Base-by-base conservation (phyloP, 1,139 yeast species). In the Scheffersomyces illinoinensis region DNA sequence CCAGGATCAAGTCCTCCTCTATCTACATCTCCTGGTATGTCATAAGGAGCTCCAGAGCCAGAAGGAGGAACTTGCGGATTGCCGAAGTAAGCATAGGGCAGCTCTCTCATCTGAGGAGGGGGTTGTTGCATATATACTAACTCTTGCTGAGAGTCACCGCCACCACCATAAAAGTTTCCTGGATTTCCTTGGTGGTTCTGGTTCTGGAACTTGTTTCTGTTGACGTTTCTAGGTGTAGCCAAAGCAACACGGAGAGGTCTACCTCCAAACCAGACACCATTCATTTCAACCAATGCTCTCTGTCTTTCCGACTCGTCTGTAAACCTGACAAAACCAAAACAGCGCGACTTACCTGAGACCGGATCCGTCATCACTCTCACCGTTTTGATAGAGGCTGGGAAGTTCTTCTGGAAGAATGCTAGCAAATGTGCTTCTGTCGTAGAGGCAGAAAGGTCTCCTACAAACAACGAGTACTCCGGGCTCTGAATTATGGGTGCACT, bases 331-430 rank as follows among this genome's bases (percentile, higher is more conserved):
- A 89, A 89, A 0, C 95, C 95, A 72, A 88, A 89, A 61, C 93
- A 90, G 67, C 91, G 82, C 8, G 90, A 84, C 57, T 88, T 86
- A 4, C 93, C 92, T 5, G 91, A 85, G 17, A 83, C 76, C 49
- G 89, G 91, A 70, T 89, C 93, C n/a, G 90, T 84, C 87, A 89
- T 88, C 23, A 89, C 89, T 61, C 91, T 79, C 5, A 87, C 93
- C 39, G 90, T 85, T 59, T 85, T 82, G 55, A 89, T 87, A 4
- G 91, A 85, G 46, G 84, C 80, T 4, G 84, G 83, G 71, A 85
- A 89, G 61, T 82, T 80, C 50, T 84, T 80, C 65, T 87, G 90
- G 71, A 89, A 89, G 56, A 89, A 81, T 53, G 90, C 89, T 57
- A 87, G 76, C 59, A 89, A 72, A 66, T 86, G 88, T 20, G 89